phyloP scores from a whole-genome alignment of 176 grass and related monocot genomes.

The Oryza australiensis region DNA sequence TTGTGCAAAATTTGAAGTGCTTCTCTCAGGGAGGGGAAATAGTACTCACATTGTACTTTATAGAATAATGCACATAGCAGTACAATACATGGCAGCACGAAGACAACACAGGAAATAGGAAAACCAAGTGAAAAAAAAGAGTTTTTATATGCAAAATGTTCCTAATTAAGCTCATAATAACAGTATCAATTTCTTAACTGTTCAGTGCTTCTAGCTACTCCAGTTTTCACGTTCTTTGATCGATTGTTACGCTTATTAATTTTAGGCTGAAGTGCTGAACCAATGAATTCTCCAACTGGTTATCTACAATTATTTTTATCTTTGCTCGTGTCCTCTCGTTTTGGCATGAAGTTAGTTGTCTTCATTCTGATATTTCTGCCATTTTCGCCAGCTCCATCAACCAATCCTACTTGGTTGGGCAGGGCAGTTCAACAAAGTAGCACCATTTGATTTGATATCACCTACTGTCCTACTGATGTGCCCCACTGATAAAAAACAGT shows the following conservation, averaged over 20 bases:
- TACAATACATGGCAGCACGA: neutral
- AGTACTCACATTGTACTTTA: neutral
- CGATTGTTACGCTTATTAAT: neutral
- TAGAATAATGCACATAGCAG: neutral
- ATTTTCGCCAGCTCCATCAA: neutral
- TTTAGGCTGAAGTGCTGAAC: neutral
- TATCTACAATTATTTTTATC: neutral
- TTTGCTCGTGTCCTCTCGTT: constrained; percentile 17
- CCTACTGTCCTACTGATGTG: neutral
- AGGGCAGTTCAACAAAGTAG: constrained; percentile 8
- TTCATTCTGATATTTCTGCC: neutral
- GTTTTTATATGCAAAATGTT: too few relatives aligned
- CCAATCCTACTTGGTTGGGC: neutral
- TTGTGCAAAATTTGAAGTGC: neutral
- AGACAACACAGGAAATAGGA: neutral
- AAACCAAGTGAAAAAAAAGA: too few relatives aligned
- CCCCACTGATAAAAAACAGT: neutral
- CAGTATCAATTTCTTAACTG: neutral
- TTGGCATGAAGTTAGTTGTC: constrained; percentile 22
- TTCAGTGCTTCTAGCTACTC: neutral
- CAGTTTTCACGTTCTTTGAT: neutral
- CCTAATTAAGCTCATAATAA: too few relatives aligned
- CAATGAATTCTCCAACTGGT: neutral
- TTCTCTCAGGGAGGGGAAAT: neutral
- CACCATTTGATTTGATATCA: neutral